Evolutionary conservation across 176 grass and related monocot species (phyloP).

Genomic region (Oryza glaberrima): DNA sequence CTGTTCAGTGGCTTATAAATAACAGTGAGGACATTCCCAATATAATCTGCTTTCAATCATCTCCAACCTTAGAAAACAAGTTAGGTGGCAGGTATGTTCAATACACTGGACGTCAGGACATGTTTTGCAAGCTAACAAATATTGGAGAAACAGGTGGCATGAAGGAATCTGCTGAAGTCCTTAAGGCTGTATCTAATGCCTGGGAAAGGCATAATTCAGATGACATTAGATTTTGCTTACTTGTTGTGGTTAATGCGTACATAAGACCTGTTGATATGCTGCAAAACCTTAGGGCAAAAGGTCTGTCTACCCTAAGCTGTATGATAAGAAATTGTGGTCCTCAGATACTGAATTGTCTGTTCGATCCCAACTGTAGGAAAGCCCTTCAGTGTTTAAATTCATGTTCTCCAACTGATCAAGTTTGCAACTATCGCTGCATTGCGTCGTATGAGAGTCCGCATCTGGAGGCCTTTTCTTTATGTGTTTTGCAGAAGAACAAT

Average conservation of each 20-base stretch:
- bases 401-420: slow-evolving; percentile 86
- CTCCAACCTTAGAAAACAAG: slow-evolving; percentile 68
- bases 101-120: slow-evolving; percentile 51
- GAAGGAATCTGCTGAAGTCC: slow-evolving; percentile 58
- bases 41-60: slow-evolving; percentile 89
- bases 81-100: slow-evolving; percentile 61
- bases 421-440: slow-evolving; percentile 94
- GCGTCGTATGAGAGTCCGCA: slow-evolving; percentile 79
- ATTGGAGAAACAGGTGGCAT: slow-evolving; percentile 44
- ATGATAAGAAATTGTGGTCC: slow-evolving; percentile 86
- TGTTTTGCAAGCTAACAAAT: slow-evolving; percentile 58
- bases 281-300: slow-evolving; percentile 85
- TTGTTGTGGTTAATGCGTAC: slow-evolving; percentile 81
- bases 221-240: slow-evolving; percentile 91
- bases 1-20: slow-evolving; percentile 57
- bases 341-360: slow-evolving; percentile 87
- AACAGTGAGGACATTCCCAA: slow-evolving; percentile 69
- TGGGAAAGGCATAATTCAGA: slow-evolving; percentile 97
- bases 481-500: slow-evolving; percentile 98
- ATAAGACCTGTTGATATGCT: slow-evolving; percentile 75
- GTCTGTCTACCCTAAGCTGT: slow-evolving; percentile 78
- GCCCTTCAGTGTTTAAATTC: slow-evolving; percentile 91
- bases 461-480: slow-evolving; percentile 87
- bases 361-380: slow-evolving; percentile 88
- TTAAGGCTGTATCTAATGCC: slow-evolving; percentile 76